Conservation (phyloP, 1,139 yeast genomes). For the Saccharomyces uvarum region DNA sequence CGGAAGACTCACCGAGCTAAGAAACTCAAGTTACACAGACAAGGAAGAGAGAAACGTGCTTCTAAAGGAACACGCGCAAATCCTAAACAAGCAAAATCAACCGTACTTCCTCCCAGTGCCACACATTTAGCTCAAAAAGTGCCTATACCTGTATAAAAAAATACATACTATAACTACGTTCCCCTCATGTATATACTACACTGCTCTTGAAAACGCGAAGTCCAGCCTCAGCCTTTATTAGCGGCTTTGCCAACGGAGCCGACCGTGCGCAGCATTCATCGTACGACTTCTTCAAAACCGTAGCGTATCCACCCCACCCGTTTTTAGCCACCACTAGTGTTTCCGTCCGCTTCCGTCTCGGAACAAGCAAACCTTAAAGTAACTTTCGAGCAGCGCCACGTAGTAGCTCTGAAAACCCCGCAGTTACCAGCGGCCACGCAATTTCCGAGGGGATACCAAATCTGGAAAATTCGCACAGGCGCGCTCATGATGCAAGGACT, state of each 20-base stretch:
- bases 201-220: too few species aligned
- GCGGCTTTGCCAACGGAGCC: background rate
- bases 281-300: background rate
- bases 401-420: background rate
- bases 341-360: background rate
- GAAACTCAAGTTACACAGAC: slow-evolving; percentile 1
- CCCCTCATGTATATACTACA: background rate
- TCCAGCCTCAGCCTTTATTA: background rate
- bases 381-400: background rate
- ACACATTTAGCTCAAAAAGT: background rate
- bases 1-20: background rate
- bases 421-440: background rate
- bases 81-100: background rate
- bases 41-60: slow-evolving; percentile 4
- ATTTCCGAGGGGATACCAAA: background rate
- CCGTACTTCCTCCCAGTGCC: slow-evolving; percentile 3
- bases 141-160: background rate
- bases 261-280: background rate
- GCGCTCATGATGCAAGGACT: background rate
- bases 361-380: background rate
- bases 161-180: background rate
- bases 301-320: too few species aligned
- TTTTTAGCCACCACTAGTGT: background rate
- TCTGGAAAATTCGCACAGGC: background rate
- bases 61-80: slow-evolving; percentile 3